Evolutionary conservation across 2,329 filamentous ascomycete species (phyloP).

Genomic region (Cordyceps cicadae): DNA sequence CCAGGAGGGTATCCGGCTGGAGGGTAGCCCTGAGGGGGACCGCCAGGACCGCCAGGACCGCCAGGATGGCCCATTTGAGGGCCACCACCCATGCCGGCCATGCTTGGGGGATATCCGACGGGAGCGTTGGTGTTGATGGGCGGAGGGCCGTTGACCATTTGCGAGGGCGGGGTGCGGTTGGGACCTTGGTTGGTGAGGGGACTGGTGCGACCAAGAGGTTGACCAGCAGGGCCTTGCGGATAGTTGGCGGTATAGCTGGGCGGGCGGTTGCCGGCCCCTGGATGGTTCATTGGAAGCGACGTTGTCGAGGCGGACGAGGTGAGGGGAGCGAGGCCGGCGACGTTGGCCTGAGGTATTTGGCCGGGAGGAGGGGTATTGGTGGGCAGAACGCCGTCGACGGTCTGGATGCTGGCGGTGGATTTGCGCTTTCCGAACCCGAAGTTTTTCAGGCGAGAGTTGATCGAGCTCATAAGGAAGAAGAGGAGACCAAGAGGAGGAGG

Average conservation of each 20-base stretch:
- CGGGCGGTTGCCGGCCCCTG: conserved; percentile 50
- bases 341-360: conserved; percentile 40
- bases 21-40: conserved; percentile 36
- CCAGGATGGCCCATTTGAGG: conserved; percentile 32
- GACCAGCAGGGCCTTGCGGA: conserved; percentile 24
- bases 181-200: conserved; percentile 38
- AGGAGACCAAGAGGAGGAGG: conserved; percentile 18
- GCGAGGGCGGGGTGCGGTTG: conserved; percentile 47
- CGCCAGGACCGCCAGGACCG: conserved; percentile 25
- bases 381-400: conserved; percentile 32
- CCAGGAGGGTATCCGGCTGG: conserved; percentile 41
- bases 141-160: conserved; percentile 56
- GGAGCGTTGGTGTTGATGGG: conserved; percentile 59
- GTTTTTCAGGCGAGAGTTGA: conserved; percentile 72
- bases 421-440: conserved; percentile 76
- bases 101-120: conserved; percentile 52
- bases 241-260: conserved; percentile 56
- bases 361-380: conserved; percentile 29
- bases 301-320: conserved; percentile 37
- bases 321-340: conserved; percentile 25
- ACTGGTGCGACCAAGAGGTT: conserved; percentile 43
- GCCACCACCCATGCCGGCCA: conserved; percentile 35
- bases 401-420: conserved; percentile 54
- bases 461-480: conserved; percentile 57
- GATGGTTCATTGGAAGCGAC: conserved; percentile 54